Evolutionary conservation across 495 filamentous ascomycete species (phyloP).

Genomic region (Neurospora tetrasperma): DNA sequence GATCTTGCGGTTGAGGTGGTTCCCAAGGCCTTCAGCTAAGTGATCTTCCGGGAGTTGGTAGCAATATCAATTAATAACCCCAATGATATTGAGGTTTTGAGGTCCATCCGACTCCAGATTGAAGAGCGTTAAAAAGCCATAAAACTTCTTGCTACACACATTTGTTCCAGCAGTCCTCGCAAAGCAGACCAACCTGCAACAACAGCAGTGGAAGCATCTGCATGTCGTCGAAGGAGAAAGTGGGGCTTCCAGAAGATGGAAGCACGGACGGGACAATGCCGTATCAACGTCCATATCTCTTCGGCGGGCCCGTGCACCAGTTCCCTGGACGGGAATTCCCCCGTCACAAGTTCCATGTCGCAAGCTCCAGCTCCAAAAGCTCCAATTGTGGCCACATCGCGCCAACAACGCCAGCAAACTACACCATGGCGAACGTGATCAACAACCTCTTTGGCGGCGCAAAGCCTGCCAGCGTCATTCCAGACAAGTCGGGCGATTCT

Average conservation of each 20-base stretch:
- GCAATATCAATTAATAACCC: background rate
- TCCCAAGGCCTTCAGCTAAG: background rate
- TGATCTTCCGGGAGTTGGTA: background rate
- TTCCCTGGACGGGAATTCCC: background rate
- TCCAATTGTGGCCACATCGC: constrained; percentile 1
- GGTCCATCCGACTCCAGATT: background rate
- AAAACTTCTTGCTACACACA: background rate
- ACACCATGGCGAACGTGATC: constrained; percentile 55
- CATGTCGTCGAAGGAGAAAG: background rate
- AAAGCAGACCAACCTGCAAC: background rate
- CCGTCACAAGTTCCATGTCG: background rate
- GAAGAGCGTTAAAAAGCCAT: background rate
- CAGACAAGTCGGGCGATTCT: constrained; percentile 41
- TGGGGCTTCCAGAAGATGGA: background rate
- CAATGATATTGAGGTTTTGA: background rate
- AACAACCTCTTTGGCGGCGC: constrained; percentile 58
- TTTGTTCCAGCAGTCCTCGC: background rate
- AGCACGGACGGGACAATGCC: background rate
- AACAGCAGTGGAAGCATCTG: background rate
- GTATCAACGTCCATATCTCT: background rate
- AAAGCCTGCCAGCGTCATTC: constrained; percentile 39
- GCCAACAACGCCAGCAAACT: constrained; percentile 5
- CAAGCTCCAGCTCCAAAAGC: background rate
- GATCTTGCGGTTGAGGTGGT: background rate
- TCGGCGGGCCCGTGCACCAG: background rate